Percentiles rank a stretch among this genome's conserved stretches.
These are phyloP conservation scores for Porphyrellus sp. DNA, from an alignment of 1,284 basidiomycete genomes.

Conservation along the genomic window DNA sequence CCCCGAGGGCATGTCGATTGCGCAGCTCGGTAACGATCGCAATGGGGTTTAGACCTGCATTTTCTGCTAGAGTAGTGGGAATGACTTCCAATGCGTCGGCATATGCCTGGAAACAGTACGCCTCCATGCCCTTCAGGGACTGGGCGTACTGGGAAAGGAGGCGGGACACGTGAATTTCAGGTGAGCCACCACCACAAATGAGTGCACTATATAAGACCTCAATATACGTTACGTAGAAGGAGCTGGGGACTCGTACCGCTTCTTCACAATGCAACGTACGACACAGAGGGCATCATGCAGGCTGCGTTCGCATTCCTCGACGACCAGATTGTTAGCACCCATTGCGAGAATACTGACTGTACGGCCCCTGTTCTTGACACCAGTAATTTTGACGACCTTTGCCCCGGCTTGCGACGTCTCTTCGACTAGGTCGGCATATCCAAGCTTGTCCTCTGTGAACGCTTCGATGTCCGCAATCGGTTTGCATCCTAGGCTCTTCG, in stretches of 20 bases:
- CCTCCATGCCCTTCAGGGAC: slow-evolving; percentile 96
- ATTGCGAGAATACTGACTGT: slow-evolving; percentile 96
- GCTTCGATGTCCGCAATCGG: slow-evolving; percentile 97
- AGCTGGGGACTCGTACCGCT: slow-evolving; percentile 51
- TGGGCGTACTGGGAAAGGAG: slow-evolving; percentile 90
- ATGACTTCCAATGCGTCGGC: slow-evolving; percentile 98
- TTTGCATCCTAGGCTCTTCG: slow-evolving; percentile 93
- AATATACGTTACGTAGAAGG: background rate
- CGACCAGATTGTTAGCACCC: slow-evolving; percentile 89
- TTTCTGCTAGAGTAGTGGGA: slow-evolving; percentile 96
- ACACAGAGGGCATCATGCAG: slow-evolving; percentile 98
- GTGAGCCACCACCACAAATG: slow-evolving; percentile 96
- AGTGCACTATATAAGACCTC: slow-evolving; percentile 61
- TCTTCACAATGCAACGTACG: slow-evolving; percentile 97
- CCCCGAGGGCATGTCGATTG: slow-evolving; percentile 94
- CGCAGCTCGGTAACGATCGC: slow-evolving; percentile 97
- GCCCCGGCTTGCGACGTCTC: slow-evolving; percentile 84
- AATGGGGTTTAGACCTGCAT: slow-evolving; percentile 97
- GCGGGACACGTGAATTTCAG: slow-evolving; percentile 98
- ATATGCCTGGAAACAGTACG: slow-evolving; percentile 98
- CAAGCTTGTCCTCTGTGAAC: slow-evolving; percentile 99
- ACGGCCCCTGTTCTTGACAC: slow-evolving; percentile 92
- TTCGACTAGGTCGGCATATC: slow-evolving; percentile 93
- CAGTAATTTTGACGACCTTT: slow-evolving; percentile 93
- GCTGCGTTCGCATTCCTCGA: slow-evolving; percentile 97